Evolutionary conservation across 169 alveolate species (phyloP).

Genomic region (Eimeria acervulina): DNA sequence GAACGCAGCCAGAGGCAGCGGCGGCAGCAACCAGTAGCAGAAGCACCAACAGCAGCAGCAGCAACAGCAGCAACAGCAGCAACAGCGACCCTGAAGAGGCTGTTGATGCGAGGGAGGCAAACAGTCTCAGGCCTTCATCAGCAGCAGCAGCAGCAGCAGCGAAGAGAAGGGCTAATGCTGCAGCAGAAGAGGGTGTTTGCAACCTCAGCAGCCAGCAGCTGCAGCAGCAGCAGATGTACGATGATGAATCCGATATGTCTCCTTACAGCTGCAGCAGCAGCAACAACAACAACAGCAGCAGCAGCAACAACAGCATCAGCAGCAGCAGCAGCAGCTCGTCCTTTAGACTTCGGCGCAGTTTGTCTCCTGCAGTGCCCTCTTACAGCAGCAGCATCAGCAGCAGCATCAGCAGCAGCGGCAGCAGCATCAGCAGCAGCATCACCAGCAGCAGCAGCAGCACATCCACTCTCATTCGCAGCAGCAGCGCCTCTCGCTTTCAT

Average conservation of each 20-base stretch:
- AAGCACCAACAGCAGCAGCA: conserved; percentile 15
- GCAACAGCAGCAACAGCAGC: too few species aligned
- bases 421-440: too few species aligned
- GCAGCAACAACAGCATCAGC: too few species aligned
- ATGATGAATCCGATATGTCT: neutral
- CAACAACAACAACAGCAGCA: too few species aligned
- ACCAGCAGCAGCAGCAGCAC: too few species aligned
- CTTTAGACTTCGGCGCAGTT: neutral
- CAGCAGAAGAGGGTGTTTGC: neutral
- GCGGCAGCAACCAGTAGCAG: neutral
- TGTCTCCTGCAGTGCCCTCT: neutral
- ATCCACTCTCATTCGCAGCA: neutral
- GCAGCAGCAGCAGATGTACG: neutral
- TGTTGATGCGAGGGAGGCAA: neutral
- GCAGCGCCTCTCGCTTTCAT: conserved; percentile 18
- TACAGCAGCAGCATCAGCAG: conserved; percentile 31
- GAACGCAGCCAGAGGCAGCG: too few species aligned
- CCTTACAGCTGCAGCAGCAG: conserved; percentile 37
- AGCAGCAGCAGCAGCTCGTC: conserved; percentile 8
- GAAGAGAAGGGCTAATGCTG: neutral
- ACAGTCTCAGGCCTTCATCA: neutral
- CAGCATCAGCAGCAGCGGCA: too few species aligned
- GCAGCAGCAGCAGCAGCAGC: conserved; percentile 45
- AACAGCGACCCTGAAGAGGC: neutral
- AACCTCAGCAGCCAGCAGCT: neutral